Evolutionary conservation across 257 asterid genomes (phyloP).

Genomic region (Solanum ossicruentum): DNA sequence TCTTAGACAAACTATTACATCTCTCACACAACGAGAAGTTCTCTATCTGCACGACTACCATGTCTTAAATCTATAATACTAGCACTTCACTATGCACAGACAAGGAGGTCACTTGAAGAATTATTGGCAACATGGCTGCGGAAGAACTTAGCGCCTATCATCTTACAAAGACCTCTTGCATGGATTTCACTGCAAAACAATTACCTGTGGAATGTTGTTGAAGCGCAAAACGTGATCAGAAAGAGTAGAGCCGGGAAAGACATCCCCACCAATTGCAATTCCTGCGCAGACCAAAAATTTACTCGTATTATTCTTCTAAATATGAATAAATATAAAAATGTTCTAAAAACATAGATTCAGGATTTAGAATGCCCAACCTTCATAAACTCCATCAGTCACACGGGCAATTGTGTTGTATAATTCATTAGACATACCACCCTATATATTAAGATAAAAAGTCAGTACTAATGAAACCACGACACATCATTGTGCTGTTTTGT

Average conservation of each 20-base stretch:
- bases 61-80: background rate
- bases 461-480: slow-evolving; percentile 2
- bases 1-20: background rate
- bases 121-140: background rate
- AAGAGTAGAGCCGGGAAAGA: slow-evolving; percentile 97
- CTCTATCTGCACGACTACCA: background rate
- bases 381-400: slow-evolving; percentile 93
- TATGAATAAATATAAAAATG: background rate
- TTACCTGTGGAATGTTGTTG: slow-evolving; percentile 95
- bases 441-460: slow-evolving; percentile 12
- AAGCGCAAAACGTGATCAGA: slow-evolving; percentile 98
- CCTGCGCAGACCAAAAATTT: slow-evolving; percentile 29
- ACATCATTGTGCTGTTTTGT: background rate
- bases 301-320: background rate
- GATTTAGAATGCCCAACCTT: slow-evolving; percentile 39
- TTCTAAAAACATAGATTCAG: background rate
- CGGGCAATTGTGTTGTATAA: slow-evolving; percentile 92
- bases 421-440: slow-evolving; percentile 99
- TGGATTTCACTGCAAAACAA: background rate
- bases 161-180: background rate
- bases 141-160: background rate
- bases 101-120: background rate
- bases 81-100: background rate
- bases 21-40: background rate
- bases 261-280: slow-evolving; percentile 99